These are phyloP conservation scores for Neofusicoccum sp. DNA, from an alignment of 2,329 filamentous ascomycete genomes.

Conservation along the genomic window DNA sequence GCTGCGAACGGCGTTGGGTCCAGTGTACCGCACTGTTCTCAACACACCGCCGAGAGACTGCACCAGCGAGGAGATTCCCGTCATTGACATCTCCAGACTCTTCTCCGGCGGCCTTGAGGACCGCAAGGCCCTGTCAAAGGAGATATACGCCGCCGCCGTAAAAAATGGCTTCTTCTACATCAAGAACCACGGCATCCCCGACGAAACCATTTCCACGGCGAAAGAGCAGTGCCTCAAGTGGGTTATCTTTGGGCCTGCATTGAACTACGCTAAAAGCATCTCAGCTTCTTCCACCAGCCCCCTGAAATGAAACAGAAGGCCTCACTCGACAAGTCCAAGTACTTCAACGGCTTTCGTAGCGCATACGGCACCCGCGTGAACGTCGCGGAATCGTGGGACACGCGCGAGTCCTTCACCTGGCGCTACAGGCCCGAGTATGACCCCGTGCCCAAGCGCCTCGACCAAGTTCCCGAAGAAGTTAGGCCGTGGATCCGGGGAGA, in stretches of 20 bases:
- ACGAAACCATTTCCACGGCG: neutral
- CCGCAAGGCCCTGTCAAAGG: conserved; percentile 42
- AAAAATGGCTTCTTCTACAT: conserved; percentile 52
- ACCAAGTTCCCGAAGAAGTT: neutral
- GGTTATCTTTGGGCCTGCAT: neutral
- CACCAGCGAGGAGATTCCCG: conserved; percentile 20
- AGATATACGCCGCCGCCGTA: conserved; percentile 45
- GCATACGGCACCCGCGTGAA: neutral
- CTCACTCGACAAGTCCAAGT: neutral
- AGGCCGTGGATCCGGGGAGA: neutral
- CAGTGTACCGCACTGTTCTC: neutral
- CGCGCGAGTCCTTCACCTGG: conserved; percentile 7
- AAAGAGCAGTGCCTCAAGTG: neutral
- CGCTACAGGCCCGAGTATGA: neutral
- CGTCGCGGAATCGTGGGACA: neutral
- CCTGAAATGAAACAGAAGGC: neutral
- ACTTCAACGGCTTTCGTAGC: conserved; percentile 1
- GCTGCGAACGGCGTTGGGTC: neutral
- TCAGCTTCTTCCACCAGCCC: neutral
- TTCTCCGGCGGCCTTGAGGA: conserved; percentile 39
- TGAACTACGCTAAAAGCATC: neutral
- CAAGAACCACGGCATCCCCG: conserved; percentile 28
- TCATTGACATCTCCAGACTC: conserved; percentile 50
- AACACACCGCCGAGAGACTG: neutral
- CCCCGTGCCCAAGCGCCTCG: neutral